These are phyloP conservation scores for Allantophomopsis cytisporea DNA, from an alignment of 2,329 filamentous ascomycete species.

Conservation along the genomic window DNA sequence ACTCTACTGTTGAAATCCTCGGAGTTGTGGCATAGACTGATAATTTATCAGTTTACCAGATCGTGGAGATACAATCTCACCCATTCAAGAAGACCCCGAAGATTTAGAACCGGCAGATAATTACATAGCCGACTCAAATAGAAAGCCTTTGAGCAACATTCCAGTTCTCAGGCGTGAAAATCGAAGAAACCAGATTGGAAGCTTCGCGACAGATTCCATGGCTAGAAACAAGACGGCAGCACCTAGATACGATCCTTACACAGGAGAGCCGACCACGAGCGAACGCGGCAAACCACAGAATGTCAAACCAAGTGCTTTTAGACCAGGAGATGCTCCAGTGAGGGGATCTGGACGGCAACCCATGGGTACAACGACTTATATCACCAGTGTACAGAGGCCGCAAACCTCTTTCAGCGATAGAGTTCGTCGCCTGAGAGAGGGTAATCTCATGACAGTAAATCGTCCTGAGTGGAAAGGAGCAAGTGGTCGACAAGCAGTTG, in stretches of 20 bases:
- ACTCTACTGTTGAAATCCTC: not conserved
- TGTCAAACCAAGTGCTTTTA: slow-evolving; percentile 38
- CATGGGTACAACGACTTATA: slow-evolving; percentile 9
- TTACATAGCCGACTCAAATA: slow-evolving; percentile 3
- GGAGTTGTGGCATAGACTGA: not conserved
- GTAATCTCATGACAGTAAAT: slow-evolving; percentile 8
- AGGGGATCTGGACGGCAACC: slow-evolving; percentile 3
- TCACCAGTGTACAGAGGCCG: slow-evolving; percentile 16
- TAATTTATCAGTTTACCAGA: too few species aligned
- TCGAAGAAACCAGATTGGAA: slow-evolving; percentile 13
- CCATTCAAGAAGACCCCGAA: slow-evolving; percentile 21
- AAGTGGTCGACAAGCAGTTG: slow-evolving; percentile 52
- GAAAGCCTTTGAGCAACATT: slow-evolving; percentile 13
- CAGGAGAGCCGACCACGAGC: slow-evolving; percentile 49
- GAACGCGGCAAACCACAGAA: slow-evolving; percentile 39
- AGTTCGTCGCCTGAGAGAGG: slow-evolving; percentile 26
- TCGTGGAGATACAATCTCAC: slow-evolving; percentile 18
- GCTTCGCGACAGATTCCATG: slow-evolving; percentile 8
- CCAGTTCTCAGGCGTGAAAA: slow-evolving; percentile 17
- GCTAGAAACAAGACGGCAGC: slow-evolving; percentile 6
- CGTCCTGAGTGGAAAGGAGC: slow-evolving; percentile 59
- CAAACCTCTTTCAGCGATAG: slow-evolving; percentile 29
- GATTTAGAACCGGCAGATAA: slow-evolving; percentile 8
- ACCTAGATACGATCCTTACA: slow-evolving; percentile 48
- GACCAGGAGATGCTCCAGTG: slow-evolving; percentile 8